Conservation (phyloP, 208 protist species). For the Acanthamoeba culbertsoni region DNA sequence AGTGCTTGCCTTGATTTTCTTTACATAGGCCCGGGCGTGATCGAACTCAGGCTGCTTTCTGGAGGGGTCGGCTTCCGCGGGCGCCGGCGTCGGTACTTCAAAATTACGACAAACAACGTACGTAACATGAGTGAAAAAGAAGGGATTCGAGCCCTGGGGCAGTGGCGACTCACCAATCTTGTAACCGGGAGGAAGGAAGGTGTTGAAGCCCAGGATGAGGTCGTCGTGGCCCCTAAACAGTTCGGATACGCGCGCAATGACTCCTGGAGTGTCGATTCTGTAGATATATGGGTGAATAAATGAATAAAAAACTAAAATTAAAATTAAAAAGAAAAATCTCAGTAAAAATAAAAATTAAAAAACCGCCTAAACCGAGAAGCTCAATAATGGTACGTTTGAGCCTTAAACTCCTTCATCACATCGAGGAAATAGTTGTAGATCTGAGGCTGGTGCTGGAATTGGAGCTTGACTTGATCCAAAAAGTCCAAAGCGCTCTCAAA, state of each 20-base stretch:
- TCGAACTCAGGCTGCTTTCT: slow-evolving; percentile 80
- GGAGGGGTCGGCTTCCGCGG: not conserved
- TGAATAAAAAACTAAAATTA: not conserved
- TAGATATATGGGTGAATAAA: not conserved
- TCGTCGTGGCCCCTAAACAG: slow-evolving; percentile 85
- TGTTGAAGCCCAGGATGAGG: slow-evolving; percentile 89
- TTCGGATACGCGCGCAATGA: slow-evolving; percentile 85
- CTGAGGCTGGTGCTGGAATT: slow-evolving; percentile 70
- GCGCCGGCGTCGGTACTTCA: not conserved
- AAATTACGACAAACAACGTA: not conserved
- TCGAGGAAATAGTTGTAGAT: slow-evolving; percentile 85
- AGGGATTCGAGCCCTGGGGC: not conserved
- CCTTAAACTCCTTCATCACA: slow-evolving; percentile 86
- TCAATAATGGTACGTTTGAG: slow-evolving; percentile 68
- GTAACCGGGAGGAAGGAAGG: slow-evolving; percentile 87
- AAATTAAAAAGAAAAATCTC: no score
- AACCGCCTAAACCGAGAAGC: not conserved
- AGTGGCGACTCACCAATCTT: slow-evolving; percentile 69
- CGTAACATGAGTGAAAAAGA: not conserved
- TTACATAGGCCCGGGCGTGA: slow-evolving; percentile 84
- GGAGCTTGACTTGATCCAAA: slow-evolving; percentile 77
- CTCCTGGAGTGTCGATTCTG: slow-evolving; percentile 86
- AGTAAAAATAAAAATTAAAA: no score
- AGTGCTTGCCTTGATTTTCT: slow-evolving; percentile 79
- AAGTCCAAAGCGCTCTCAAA: slow-evolving; percentile 75